Conservation (phyloP, 306 rosid species). For the Dryas drummondii region DNA sequence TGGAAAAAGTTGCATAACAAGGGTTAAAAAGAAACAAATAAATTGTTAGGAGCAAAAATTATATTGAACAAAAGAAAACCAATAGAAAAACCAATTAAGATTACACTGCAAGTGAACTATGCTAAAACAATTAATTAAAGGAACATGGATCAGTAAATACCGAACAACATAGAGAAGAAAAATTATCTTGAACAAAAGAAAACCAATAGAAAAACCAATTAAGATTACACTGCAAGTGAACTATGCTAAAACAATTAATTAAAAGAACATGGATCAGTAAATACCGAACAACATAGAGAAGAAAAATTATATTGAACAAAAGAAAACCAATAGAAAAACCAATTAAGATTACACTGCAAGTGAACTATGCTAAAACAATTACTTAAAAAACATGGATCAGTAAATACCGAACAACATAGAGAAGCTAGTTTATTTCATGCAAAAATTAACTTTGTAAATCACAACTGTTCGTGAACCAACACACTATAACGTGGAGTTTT, state of each 20-base stretch:
- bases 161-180: not conserved
- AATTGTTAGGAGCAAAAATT: slow-evolving; percentile 2
- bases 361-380: too few species aligned
- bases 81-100: not conserved
- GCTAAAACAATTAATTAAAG: not conserved
- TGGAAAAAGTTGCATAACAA: slow-evolving; percentile 25
- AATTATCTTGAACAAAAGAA: not conserved
- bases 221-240: too few species aligned
- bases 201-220: not conserved
- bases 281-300: not conserved
- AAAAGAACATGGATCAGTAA: not conserved
- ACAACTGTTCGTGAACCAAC: not conserved
- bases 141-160: not conserved
- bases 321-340: not conserved
- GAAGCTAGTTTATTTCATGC: not conserved
- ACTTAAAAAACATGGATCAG: not conserved
- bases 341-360: too few species aligned
- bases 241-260: not conserved
- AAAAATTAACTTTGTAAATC: not conserved
- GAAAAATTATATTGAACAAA: not conserved
- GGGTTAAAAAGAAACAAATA: slow-evolving; percentile 17
- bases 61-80: not conserved
- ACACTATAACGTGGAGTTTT: not conserved
- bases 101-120: too few species aligned
- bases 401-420: not conserved